Evolutionary conservation across 2,329 filamentous ascomycete species (phyloP).

Genomic region (Ceratocystis papillata): DNA sequence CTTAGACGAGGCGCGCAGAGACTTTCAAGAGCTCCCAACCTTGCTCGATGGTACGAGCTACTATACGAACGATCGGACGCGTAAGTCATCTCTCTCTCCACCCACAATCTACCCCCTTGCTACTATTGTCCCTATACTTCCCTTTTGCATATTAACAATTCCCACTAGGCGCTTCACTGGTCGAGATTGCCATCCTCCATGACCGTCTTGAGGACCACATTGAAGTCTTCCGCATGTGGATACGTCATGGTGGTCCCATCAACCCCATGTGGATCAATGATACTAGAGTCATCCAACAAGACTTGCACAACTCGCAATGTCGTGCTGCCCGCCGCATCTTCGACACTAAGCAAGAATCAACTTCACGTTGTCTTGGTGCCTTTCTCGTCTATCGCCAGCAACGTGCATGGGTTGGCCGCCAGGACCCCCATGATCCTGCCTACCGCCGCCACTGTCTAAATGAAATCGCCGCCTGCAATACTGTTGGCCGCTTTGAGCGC

Average conservation of each 20-base stretch:
- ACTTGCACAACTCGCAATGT: slow-evolving; percentile 49
- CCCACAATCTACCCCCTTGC: not conserved
- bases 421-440: slow-evolving; percentile 30
- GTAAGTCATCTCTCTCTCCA: slow-evolving; percentile 12
- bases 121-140: slow-evolving; percentile 1
- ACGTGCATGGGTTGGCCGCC: slow-evolving; percentile 27
- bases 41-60: slow-evolving; percentile 47
- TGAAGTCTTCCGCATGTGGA: slow-evolving; percentile 45
- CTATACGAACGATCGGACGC: slow-evolving; percentile 42
- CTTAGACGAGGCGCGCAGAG: slow-evolving; percentile 49
- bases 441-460: slow-evolving; percentile 36
- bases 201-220: slow-evolving; percentile 39
- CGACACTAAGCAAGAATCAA: slow-evolving; percentile 39
- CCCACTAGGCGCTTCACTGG: slow-evolving; percentile 41
- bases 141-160: not conserved
- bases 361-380: slow-evolving; percentile 45
- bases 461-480: slow-evolving; percentile 42
- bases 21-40: slow-evolving; percentile 48
- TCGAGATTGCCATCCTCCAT: slow-evolving; percentile 40
- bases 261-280: slow-evolving; percentile 47
- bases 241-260: slow-evolving; percentile 44
- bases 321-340: slow-evolving; percentile 48
- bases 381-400: slow-evolving; percentile 44
- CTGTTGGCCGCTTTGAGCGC: slow-evolving; percentile 45
- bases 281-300: slow-evolving; percentile 39